phyloP scores from a whole-genome alignment of 345 rosid species.

The Citrus glauca region DNA sequence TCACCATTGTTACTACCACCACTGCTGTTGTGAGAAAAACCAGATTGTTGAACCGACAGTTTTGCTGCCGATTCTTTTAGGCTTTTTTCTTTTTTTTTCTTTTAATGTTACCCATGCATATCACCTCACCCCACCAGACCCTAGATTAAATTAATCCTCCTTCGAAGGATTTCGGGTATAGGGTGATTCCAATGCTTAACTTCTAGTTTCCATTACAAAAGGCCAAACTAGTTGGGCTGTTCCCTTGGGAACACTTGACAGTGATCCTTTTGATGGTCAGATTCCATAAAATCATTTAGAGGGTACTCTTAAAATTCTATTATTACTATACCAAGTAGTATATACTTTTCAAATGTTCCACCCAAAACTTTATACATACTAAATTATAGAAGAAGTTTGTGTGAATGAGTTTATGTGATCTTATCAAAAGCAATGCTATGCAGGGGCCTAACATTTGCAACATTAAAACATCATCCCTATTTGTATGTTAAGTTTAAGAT shows the following conservation, averaged over 20 bases:
- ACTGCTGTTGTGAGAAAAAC: background rate
- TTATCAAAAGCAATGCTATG: background rate
- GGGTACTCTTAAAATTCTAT: no score
- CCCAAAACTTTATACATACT: background rate
- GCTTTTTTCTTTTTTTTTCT: background rate
- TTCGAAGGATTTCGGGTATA: no score
- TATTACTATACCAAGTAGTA: background rate
- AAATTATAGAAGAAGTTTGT: background rate
- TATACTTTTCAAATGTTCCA: background rate
- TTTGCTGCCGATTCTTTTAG: background rate
- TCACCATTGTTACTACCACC: background rate
- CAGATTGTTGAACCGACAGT: background rate
- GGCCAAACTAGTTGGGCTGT: no score
- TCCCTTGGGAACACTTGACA: no score
- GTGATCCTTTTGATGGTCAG: no score
- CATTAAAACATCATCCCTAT: background rate
- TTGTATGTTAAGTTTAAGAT: background rate
- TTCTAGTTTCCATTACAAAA: no score
- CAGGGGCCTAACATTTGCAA: background rate
- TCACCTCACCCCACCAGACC: no score
- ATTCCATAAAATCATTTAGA: no score
- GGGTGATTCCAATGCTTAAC: no score
- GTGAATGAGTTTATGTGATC: background rate
- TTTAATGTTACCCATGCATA: background rate
- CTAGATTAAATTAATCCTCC: no score